These are phyloP conservation scores for Vitis rotundifolia DNA, from an alignment of 164 flowering plant genomes.

Conservation along the genomic window DNA sequence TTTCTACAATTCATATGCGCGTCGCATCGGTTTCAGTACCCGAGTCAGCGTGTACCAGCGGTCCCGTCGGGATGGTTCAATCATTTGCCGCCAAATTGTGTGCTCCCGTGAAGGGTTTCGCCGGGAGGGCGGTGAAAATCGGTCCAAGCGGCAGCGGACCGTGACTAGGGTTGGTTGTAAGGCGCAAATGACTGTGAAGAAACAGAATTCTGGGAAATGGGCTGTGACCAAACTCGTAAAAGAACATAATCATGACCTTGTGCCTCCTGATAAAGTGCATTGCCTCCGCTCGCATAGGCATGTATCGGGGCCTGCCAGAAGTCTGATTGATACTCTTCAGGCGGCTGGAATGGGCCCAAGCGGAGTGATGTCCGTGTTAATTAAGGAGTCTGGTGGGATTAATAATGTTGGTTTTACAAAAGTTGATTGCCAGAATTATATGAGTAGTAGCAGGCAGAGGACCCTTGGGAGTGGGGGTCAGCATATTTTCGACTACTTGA, in stretches of 20 bases:
- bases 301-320: constrained; percentile 37
- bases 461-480: constrained; percentile 43
- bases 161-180: constrained; percentile 50
- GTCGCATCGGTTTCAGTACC: constrained; percentile 50
- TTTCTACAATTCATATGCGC: constrained; percentile 51
- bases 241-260: constrained; percentile 48
- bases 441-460: constrained; percentile 40
- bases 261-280: constrained; percentile 43
- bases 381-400: constrained; percentile 41
- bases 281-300: constrained; percentile 46
- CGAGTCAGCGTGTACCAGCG: constrained; percentile 39
- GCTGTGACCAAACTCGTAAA: constrained; percentile 31
- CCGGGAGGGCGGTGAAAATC: constrained; percentile 20
- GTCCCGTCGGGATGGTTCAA: constrained; percentile 45
- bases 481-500: constrained; percentile 41
- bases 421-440: constrained; percentile 44
- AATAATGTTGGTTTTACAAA: constrained; percentile 42
- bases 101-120: constrained; percentile 50
- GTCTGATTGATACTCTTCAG: constrained; percentile 43
- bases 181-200: constrained; percentile 46
- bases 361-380: constrained; percentile 44
- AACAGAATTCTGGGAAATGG: constrained; percentile 41
- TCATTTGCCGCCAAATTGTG: constrained; percentile 40
- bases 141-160: constrained; percentile 38
- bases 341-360: constrained; percentile 47